Evolutionary conservation across 2,329 filamentous ascomycete genomes (phyloP).

Genomic region (Hirsutella minnesotensis): DNA sequence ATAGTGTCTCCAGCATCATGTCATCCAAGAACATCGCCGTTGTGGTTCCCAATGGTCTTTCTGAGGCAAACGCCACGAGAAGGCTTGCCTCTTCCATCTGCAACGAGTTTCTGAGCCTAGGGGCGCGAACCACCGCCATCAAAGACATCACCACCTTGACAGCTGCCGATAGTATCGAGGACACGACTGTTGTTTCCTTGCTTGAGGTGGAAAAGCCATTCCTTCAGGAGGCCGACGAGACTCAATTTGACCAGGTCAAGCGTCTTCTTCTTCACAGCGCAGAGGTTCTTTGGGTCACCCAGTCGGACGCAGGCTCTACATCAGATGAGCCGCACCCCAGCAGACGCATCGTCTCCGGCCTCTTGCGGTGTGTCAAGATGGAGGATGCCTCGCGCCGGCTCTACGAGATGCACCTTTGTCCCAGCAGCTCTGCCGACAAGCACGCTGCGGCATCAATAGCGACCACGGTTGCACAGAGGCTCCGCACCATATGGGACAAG

Average conservation of each 20-base stretch:
- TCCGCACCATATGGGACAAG: neutral
- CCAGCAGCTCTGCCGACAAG: neutral
- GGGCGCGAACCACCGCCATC: neutral
- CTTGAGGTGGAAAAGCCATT: neutral
- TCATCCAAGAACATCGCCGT: neutral
- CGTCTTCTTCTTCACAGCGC: neutral
- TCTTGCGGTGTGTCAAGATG: neutral
- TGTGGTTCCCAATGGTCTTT: neutral
- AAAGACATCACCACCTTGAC: neutral
- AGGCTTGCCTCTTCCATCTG: neutral
- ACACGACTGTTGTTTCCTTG: neutral
- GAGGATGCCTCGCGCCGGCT: conserved; percentile 1
- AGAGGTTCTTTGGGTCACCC: conserved; percentile 1
- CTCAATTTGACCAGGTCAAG: neutral
- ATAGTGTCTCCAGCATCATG: neutral
- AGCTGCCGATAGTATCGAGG: neutral
- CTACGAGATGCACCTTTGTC: conserved; percentile 1
- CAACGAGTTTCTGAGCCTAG: neutral
- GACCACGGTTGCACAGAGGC: neutral
- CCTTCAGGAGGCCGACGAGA: neutral
- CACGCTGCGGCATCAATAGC: neutral
- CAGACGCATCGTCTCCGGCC: conserved; percentile 1
- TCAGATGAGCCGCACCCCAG: neutral
- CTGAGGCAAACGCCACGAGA: neutral
- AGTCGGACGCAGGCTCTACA: neutral